Conservation (phyloP, 225 moss, liverwort and hornwort species). For the Bryoerythrophyllum caledonicum region DNA sequence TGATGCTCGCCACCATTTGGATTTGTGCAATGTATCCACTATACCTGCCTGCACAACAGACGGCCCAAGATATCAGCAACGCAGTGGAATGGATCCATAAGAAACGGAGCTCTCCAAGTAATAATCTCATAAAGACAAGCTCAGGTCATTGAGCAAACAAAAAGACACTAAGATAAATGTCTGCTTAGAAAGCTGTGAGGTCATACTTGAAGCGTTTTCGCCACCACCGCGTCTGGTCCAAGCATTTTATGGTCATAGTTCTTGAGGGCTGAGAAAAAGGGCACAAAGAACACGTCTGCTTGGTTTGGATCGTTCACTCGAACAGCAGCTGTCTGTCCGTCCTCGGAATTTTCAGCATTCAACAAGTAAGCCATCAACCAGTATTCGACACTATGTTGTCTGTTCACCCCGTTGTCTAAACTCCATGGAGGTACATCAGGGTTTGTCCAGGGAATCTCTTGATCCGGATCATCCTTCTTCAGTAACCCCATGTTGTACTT, state of each 20-base stretch:
- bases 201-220: not conserved
- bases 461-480: slow-evolving; percentile 1
- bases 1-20: slow-evolving; percentile 70
- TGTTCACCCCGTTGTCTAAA: not conserved
- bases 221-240: not conserved
- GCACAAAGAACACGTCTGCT: slow-evolving; percentile 8
- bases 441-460: not conserved
- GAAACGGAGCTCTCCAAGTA: not conserved
- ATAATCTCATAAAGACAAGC: not conserved
- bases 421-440: not conserved
- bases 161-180: not conserved
- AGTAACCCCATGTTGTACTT: slow-evolving; percentile 2
- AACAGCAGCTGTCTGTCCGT: not conserved
- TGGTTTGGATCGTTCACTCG: not conserved
- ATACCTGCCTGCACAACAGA: slow-evolving; percentile 43
- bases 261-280: not conserved
- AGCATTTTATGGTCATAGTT: not conserved
- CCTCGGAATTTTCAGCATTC: not conserved
- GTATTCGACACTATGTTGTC: slow-evolving; percentile 1
- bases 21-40: slow-evolving; percentile 36
- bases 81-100: not conserved
- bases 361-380: slow-evolving; percentile 1
- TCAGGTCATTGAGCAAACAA: not conserved
- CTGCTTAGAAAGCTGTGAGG: not conserved
- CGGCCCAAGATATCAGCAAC: slow-evolving; percentile 1